Percentiles rank a stretch among this genome's conserved stretches.
Conservation (phyloP, 2,329 filamentous ascomycete genomes). For the Dissoconium aciculare region DNA sequence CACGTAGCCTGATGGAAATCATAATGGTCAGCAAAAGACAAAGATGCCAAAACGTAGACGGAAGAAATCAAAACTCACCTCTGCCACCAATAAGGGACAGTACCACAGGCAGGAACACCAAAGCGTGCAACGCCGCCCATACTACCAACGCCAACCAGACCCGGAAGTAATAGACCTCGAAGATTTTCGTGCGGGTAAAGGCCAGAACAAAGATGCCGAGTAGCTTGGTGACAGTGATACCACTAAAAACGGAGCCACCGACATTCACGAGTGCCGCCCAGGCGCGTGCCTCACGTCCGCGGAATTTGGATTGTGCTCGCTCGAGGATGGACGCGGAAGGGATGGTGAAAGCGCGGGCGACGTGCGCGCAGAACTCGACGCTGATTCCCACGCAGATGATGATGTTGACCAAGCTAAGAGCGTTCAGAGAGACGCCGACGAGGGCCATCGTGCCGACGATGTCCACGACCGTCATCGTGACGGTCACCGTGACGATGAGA, state of each 20-base stretch:
- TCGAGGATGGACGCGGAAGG: conserved; percentile 72
- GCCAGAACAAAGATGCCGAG: conserved; percentile 83
- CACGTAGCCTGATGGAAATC: conserved; percentile 51
- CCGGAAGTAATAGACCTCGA: conserved; percentile 98
- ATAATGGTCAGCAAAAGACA: conserved; percentile 9
- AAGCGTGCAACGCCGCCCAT: conserved; percentile 74
- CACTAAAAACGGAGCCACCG: conserved; percentile 83
- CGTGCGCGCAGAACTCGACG: conserved; percentile 95
- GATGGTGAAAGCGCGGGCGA: conserved; percentile 91
- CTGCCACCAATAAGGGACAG: conserved; percentile 73
- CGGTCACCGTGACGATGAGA: conserved; percentile 67
- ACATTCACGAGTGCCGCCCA: conserved; percentile 94
- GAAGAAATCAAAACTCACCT: conserved; percentile 33
- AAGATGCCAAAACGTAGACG: conserved; percentile 1
- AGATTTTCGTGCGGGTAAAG: conserved; percentile 94
- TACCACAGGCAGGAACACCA: conserved; percentile 82
- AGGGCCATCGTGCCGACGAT: conserved; percentile 93
- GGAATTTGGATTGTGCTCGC: conserved; percentile 57
- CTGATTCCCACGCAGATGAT: conserved; percentile 94
- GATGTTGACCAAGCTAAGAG: conserved; percentile 86
- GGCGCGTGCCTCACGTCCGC: conserved; percentile 67
- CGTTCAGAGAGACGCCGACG: conserved; percentile 78
- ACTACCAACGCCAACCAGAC: conserved; percentile 87
- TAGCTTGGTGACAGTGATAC: conserved; percentile 91
- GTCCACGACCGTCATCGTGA: conserved; percentile 84